Base-by-base conservation (phyloP, 2,329 filamentous ascomycete genomes). In the Fusarium burgessii region DNA sequence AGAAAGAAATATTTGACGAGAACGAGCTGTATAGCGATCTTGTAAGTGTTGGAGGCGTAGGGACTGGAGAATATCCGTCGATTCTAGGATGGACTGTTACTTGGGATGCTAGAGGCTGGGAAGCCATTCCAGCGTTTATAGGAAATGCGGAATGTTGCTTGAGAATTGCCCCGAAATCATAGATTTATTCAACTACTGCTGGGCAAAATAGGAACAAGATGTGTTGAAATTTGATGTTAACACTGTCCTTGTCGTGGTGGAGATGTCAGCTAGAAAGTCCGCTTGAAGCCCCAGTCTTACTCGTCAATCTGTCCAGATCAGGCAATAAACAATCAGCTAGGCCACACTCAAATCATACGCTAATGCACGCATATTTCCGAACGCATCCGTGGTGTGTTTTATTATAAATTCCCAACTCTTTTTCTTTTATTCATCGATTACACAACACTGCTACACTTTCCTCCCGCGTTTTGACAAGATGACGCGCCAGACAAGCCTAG, bases 361-460 rank as follows among this genome's bases (percentile, higher is more conserved):
- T 18, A 23, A 13, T 18, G 4, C 5, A 20, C 23, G 23, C 23
- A 13, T 5, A 17, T 13, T 6, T 33, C n/a, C 15, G 17, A 11
- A 29, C 29, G 29, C 29, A 29, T 11, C 29, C 1, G 29, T 11
- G 20, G 8, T 6, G 5, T n/a, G 13, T 3, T 23, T 17, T 0
- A 11, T 13, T 8, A 4, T 12, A 2, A 17, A 13, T 12, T 15
- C 14, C 6, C 4, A 2, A 3, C 17, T 6, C 0, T 13, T n/a
- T 20, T 12, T 7, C 12, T 8, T 8, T 15, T 7, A 7, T 9
- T 17, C 3, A 17, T 17, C 4, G 7, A 0, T 1, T 3, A 8
- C 6, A 2, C 12, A 8, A 5, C 9, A 12, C 3, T 12, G 8
- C 17, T 5, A 9, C 10, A 5, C 6, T 5, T 23, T 23, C 23